A percentile compares a stretch with the other conserved stretches of the same genome.
Evolutionary conservation across 75 land plant genomes (phyloP).

Genomic region (Picea glauca): DNA sequence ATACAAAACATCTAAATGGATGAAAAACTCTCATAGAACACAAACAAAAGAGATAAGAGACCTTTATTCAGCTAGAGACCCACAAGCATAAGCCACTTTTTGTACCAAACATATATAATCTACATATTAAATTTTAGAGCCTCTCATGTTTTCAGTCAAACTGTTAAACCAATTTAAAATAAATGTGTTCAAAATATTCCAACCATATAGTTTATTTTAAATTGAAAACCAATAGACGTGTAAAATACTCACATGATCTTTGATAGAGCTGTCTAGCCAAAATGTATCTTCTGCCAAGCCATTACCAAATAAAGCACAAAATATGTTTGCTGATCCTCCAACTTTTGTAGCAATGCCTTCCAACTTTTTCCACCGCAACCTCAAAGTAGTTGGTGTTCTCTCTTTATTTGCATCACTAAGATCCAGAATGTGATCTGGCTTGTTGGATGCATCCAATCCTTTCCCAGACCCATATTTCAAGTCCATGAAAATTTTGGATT

Average conservation of each 20-base stretch:
- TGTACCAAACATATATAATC: too few relatives aligned
- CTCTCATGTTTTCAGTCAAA: background rate
- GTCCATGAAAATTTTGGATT: background rate
- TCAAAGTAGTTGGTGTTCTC: conserved; percentile 28
- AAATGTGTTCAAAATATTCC: background rate
- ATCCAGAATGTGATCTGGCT: conserved; percentile 1
- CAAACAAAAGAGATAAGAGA: too few relatives aligned
- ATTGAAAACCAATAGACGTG: background rate
- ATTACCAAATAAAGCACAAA: conserved; percentile 70
- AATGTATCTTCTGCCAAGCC: conserved; percentile 68
- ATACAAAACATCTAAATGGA: too few relatives aligned
- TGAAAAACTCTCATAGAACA: too few relatives aligned
- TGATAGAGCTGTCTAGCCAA: conserved; percentile 94
- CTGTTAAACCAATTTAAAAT: background rate
- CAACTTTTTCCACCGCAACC: conserved; percentile 68
- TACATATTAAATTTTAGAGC: too few relatives aligned
- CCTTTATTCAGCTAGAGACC: too few relatives aligned
- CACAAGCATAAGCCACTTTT: too few relatives aligned
- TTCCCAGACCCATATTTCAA: too few relatives aligned
- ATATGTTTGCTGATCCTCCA: conserved; percentile 86
- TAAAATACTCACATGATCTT: conserved; percentile 58
- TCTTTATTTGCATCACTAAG: conserved; percentile 5
- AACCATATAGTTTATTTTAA: background rate
- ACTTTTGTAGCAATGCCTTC: conserved; percentile 44
- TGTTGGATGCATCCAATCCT: conserved; percentile 2